phyloP scores from a whole-genome alignment of 2,329 filamentous ascomycete genomes.

The Rhexocercosporidium sp. region DNA sequence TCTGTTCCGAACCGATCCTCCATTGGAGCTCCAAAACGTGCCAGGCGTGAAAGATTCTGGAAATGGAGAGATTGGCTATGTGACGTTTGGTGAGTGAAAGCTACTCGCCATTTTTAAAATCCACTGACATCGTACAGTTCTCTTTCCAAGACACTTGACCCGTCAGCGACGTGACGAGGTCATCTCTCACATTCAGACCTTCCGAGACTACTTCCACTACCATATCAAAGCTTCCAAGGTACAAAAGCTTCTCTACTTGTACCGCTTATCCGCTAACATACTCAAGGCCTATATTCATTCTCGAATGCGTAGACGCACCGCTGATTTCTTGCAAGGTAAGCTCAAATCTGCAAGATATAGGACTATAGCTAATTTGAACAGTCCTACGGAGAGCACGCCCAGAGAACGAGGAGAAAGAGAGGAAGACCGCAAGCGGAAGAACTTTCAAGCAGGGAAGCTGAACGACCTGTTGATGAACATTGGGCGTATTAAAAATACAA shows the following conservation, averaged over 20 bases:
- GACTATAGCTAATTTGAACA: conserved; percentile 50
- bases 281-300: conserved; percentile 91
- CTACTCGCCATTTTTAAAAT: conserved; percentile 16
- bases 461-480: conserved; percentile 8
- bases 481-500: conserved; percentile 3
- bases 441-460: conserved; percentile 68
- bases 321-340: conserved; percentile 95
- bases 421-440: conserved; percentile 95
- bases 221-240: conserved; percentile 99
- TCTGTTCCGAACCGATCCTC: conserved; percentile 91
- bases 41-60: conserved; percentile 79
- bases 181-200: conserved; percentile 99
- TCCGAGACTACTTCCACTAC: conserved; percentile 99
- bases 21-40: conserved; percentile 86
- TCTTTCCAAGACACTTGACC: conserved; percentile 94
- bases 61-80: conserved; percentile 90
- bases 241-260: conserved; percentile 21
- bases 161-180: conserved; percentile 89
- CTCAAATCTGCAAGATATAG: neutral
- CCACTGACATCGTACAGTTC: conserved; percentile 60
- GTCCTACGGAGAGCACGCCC: conserved; percentile 95
- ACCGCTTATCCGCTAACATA: conserved; percentile 13
- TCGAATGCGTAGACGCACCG: conserved; percentile 95
- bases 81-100: conserved; percentile 80
- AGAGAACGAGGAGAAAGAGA: conserved; percentile 95